Evolutionary conservation across 73 alveolate species (phyloP).

Genomic region (Effrenium voratum): DNA sequence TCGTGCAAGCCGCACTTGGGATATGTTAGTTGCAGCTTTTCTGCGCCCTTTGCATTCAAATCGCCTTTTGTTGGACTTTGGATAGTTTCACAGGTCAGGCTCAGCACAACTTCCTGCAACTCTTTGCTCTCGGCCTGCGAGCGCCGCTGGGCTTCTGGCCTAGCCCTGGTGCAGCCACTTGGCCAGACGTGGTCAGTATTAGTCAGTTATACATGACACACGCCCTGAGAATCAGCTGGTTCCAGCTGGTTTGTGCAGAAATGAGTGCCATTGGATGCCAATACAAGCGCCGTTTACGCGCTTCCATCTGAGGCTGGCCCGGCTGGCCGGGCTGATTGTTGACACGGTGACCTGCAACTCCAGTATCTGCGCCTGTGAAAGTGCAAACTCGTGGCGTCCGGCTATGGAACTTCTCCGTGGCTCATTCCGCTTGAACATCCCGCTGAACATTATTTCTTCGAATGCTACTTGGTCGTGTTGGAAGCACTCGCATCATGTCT

Average conservation of each 20-base stretch:
- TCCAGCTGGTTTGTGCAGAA: too few relatives aligned
- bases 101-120: not conserved
- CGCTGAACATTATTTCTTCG: slow-evolving; percentile 23
- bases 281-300: too few relatives aligned
- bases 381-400: slow-evolving; percentile 29
- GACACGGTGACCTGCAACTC: not conserved
- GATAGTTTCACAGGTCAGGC: not conserved
- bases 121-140: not conserved
- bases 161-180: not conserved
- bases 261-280: too few relatives aligned
- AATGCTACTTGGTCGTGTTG: slow-evolving; percentile 55
- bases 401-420: not conserved
- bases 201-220: too few relatives aligned
- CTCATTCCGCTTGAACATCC: not conserved
- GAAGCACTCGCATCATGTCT: too few relatives aligned
- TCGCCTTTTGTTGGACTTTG: not conserved
- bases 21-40: not conserved
- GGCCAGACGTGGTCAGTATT: not conserved
- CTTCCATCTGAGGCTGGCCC: too few relatives aligned
- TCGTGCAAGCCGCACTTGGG: too few relatives aligned
- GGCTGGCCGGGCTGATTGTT: too few relatives aligned
- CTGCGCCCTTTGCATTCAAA: not conserved
- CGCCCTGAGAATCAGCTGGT: too few relatives aligned
- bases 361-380: not conserved
- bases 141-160: not conserved